These are phyloP conservation scores for Poronia punctata DNA, from an alignment of 495 filamentous ascomycete genomes.

Conservation along the genomic window DNA sequence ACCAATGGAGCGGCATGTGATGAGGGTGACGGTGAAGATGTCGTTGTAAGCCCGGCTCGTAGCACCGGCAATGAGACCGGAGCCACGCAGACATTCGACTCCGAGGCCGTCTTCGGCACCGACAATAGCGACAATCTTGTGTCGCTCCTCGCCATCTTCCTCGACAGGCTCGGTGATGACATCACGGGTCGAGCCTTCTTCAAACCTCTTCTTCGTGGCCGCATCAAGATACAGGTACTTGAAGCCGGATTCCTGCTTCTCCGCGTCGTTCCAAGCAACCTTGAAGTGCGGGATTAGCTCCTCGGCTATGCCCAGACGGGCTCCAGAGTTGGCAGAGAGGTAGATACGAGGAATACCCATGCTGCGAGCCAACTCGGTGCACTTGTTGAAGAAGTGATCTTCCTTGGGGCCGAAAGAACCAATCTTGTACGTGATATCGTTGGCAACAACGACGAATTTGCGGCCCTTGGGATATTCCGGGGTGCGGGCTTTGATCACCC, in stretches of 20 bases:
- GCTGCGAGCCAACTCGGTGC: conserved; percentile 88
- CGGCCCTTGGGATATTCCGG: conserved; percentile 94
- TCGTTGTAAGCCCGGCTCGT: conserved; percentile 96
- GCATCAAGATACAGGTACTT: conserved; percentile 96
- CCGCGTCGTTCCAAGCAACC: conserved; percentile 87
- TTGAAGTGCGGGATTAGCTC: conserved; percentile 95
- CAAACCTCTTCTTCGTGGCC: conserved; percentile 79
- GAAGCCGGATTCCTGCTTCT: conserved; percentile 84
- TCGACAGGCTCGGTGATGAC: conserved; percentile 84
- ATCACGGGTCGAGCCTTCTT: conserved; percentile 68
- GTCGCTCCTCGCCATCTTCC: conserved; percentile 82
- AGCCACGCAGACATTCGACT: conserved; percentile 95
- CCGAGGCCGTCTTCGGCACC: conserved; percentile 93
- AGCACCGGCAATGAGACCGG: conserved; percentile 94
- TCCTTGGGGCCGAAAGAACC: conserved; percentile 94
- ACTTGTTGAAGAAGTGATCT: conserved; percentile 98
- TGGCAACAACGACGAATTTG: conserved; percentile 92
- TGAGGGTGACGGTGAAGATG: conserved; percentile 97
- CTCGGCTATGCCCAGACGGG: conserved; percentile 92
- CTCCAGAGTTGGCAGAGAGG: conserved; percentile 98
- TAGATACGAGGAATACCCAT: conserved; percentile 95
- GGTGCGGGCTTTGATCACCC: conserved; percentile 92
- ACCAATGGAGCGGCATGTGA: conserved; percentile 94
- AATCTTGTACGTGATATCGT: conserved; percentile 99
- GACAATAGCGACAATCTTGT: conserved; percentile 92